These are phyloP conservation scores for Phoma herbarum DNA, from an alignment of 2,329 filamentous ascomycete genomes.

Conservation along the genomic window DNA sequence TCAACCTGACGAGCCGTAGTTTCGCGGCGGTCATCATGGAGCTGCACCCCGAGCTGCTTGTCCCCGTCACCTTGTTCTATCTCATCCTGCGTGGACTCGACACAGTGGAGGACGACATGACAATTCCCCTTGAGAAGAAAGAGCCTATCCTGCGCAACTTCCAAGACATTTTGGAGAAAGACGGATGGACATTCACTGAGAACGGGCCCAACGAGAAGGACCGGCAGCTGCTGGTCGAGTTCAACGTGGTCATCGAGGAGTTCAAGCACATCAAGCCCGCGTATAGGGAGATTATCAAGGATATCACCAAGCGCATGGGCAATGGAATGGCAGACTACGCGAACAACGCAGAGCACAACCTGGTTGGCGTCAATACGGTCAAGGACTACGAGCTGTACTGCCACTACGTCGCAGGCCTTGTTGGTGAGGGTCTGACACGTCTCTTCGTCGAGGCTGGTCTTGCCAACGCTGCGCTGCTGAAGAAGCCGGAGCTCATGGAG, in stretches of 20 bases:
- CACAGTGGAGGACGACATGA: slow-evolving; percentile 99
- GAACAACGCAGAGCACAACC: slow-evolving; percentile 80
- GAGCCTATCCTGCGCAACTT: slow-evolving; percentile 87
- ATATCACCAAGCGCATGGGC: slow-evolving; percentile 94
- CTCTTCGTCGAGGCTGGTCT: slow-evolving; percentile 88
- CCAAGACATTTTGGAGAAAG: slow-evolving; percentile 76
- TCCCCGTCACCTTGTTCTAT: slow-evolving; percentile 92
- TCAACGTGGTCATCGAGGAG: slow-evolving; percentile 85
- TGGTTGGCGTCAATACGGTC: slow-evolving; percentile 81
- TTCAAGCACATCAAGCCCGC: slow-evolving; percentile 86
- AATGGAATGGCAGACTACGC: slow-evolving; percentile 98
- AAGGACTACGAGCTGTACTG: slow-evolving; percentile 96
- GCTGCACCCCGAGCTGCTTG: slow-evolving; percentile 89
- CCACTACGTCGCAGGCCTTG: slow-evolving; percentile 98
- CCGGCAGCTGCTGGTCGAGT: slow-evolving; percentile 88
- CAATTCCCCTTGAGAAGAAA: slow-evolving; percentile 80
- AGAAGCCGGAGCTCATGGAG: slow-evolving; percentile 82
- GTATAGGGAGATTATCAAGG: slow-evolving; percentile 87
- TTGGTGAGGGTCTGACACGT: slow-evolving; percentile 90
- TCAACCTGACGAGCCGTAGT: slow-evolving; percentile 89
- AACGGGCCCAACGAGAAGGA: slow-evolving; percentile 95
- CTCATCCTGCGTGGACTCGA: slow-evolving; percentile 90
- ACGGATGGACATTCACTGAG: slow-evolving; percentile 89
- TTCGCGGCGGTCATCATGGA: slow-evolving; percentile 95
- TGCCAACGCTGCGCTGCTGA: slow-evolving; percentile 83